phyloP scores from a whole-genome alignment of 768 basidiomycete species.

The Baorangia bicolor region DNA sequence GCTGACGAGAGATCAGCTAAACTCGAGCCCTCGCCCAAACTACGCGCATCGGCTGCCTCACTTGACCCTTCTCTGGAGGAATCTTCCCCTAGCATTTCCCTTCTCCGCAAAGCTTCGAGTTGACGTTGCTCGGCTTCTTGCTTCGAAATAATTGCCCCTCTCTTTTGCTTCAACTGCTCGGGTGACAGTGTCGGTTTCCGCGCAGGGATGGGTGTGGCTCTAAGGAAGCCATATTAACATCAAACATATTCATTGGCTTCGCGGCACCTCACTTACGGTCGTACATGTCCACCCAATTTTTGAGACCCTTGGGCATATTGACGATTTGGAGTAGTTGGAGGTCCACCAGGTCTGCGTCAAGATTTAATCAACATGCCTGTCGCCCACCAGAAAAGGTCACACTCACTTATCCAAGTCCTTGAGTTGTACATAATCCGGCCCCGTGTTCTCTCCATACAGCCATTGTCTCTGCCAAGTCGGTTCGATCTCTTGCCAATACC shows the following conservation, averaged over 20 bases:
- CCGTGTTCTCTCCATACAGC: constrained; percentile 20
- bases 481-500: constrained; percentile 28
- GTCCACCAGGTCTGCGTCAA: constrained; percentile 8
- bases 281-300: background rate
- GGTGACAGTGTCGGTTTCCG: background rate
- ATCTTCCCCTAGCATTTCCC: background rate
- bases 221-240: background rate
- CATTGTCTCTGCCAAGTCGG: constrained; percentile 26
- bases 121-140: constrained; percentile 15
- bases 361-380: background rate
- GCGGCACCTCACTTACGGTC: constrained; percentile 2
- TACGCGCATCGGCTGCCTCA: background rate
- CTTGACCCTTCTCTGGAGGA: background rate
- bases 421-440: background rate
- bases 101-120: background rate
- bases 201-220: background rate
- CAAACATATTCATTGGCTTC: background rate
- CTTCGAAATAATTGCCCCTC: constrained; percentile 9
- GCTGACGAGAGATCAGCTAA: background rate
- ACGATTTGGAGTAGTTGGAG: background rate
- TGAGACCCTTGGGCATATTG: background rate
- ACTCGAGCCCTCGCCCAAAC: background rate
- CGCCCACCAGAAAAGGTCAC: background rate
- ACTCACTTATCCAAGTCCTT: constrained; percentile 5
- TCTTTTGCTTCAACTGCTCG: constrained; percentile 4